Conservation (phyloP, 345 rosid genomes). For the Lagerstroemia speciosa region DNA sequence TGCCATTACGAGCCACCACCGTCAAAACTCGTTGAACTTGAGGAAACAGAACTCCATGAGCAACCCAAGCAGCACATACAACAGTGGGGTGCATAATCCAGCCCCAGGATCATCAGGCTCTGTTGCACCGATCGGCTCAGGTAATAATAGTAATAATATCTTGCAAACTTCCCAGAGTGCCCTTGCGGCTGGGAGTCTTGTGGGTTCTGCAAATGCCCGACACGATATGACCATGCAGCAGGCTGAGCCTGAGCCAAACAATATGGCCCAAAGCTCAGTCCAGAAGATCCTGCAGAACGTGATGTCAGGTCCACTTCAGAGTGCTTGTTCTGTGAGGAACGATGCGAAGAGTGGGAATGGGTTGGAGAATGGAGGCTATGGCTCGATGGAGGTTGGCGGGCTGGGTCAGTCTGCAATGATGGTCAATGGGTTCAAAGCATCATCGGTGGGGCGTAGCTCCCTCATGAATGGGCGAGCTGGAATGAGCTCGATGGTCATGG, state of each 20-base stretch:
- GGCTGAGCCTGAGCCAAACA: slow-evolving; percentile 49
- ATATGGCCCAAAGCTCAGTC: slow-evolving; percentile 60
- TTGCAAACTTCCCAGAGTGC: slow-evolving; percentile 52
- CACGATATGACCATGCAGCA: slow-evolving; percentile 52
- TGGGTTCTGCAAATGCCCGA: slow-evolving; percentile 48
- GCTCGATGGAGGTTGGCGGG: slow-evolving; percentile 30
- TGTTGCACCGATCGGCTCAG: slow-evolving; percentile 53
- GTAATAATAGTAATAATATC: slow-evolving; percentile 61
- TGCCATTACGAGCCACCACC: slow-evolving; percentile 71
- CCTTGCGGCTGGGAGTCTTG: slow-evolving; percentile 42
- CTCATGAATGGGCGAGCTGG: slow-evolving; percentile 73
- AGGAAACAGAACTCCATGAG: slow-evolving; percentile 66
- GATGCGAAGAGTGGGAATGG: slow-evolving; percentile 53
- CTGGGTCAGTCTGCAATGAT: slow-evolving; percentile 45
- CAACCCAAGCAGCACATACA: slow-evolving; percentile 61
- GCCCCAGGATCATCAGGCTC: slow-evolving; percentile 76
- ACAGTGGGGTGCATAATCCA: slow-evolving; percentile 55
- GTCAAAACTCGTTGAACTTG: slow-evolving; percentile 74
- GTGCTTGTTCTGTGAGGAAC: slow-evolving; percentile 39
- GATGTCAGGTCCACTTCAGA: slow-evolving; percentile 56
- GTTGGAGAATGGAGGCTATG: slow-evolving; percentile 42
- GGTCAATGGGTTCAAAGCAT: slow-evolving; percentile 54
- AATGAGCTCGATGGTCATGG: slow-evolving; percentile 41
- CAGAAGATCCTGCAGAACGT: slow-evolving; percentile 78
- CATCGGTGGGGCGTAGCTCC: slow-evolving; percentile 44